phyloP scores from a whole-genome alignment of 805 yeast species.

The Metschnikowia colocasiae region DNA sequence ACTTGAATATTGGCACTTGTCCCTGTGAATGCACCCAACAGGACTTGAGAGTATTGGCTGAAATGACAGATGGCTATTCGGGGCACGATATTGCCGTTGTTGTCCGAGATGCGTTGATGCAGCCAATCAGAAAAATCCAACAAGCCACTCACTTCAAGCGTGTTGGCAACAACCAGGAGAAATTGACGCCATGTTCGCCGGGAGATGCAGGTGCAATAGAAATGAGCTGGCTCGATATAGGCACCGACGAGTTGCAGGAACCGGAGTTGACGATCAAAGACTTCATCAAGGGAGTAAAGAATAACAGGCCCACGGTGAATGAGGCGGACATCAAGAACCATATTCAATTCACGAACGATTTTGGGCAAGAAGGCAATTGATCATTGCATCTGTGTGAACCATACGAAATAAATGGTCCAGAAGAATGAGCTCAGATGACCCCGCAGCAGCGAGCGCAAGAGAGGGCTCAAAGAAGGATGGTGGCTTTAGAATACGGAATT shows the following conservation, averaged over 20 bases:
- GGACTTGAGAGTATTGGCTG: constrained; percentile 77
- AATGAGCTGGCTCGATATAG: constrained; percentile 91
- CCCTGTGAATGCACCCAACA: constrained; percentile 73
- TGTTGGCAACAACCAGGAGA: constrained; percentile 43
- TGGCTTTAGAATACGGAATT: background rate
- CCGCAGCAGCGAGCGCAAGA: background rate
- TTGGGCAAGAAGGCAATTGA: constrained; percentile 94
- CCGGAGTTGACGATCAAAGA: constrained; percentile 89
- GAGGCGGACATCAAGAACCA: constrained; percentile 77
- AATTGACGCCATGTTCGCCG: constrained; percentile 91
- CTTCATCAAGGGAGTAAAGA: constrained; percentile 86
- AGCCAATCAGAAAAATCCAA: constrained; percentile 93
- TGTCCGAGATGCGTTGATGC: constrained; percentile 96
- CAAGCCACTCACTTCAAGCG: constrained; percentile 91
- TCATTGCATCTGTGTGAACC: background rate
- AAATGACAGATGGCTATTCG: constrained; percentile 94
- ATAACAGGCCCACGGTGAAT: constrained; percentile 93
- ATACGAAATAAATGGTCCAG: background rate
- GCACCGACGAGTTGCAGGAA: constrained; percentile 81
- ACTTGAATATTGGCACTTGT: constrained; percentile 84
- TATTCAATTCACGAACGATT: constrained; percentile 84
- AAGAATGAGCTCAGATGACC: too few species aligned
- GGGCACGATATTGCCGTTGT: constrained; percentile 97
- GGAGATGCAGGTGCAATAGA: constrained; percentile 87
- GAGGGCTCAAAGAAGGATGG: background rate